A percentile compares a stretch with the other conserved stretches of the same genome.
Conservation (phyloP, 768 basidiomycete species). For the Collybia sp. region DNA sequence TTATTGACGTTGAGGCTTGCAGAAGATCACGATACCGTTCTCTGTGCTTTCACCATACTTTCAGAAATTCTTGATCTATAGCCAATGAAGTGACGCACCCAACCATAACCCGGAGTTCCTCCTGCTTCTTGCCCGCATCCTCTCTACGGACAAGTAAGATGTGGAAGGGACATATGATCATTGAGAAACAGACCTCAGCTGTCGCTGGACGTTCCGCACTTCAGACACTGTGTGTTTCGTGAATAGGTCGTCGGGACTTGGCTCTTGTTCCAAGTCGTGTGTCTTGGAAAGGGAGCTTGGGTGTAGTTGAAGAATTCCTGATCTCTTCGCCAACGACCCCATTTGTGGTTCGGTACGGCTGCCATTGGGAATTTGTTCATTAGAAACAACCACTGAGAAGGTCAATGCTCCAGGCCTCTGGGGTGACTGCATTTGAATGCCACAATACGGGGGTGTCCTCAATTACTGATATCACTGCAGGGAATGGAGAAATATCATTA, state of each 20-base stretch:
- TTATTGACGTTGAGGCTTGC: constrained; percentile 82
- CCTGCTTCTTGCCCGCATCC: constrained; percentile 84
- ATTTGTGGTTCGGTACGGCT: constrained; percentile 8
- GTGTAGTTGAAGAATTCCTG: constrained; percentile 1
- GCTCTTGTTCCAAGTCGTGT: constrained; percentile 12
- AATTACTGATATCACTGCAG: too few species aligned
- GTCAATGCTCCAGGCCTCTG: too few species aligned
- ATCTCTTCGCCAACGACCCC: constrained; percentile 6
- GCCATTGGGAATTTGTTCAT: too few species aligned
- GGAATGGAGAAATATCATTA: neutral
- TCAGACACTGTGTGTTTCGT: constrained; percentile 65
- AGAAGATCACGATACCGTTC: constrained; percentile 87
- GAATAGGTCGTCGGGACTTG: constrained; percentile 75
- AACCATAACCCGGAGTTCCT: constrained; percentile 86
- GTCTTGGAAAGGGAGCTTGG: constrained; percentile 16
- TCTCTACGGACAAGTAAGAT: constrained; percentile 33
- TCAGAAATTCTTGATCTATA: constrained; percentile 7
- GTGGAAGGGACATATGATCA: neutral
- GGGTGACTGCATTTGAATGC: neutral
- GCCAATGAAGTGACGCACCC: constrained; percentile 56
- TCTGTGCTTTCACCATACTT: constrained; percentile 56
- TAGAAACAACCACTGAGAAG: too few species aligned
- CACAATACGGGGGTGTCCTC: neutral
- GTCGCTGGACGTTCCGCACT: constrained; percentile 62
- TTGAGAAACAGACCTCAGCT: constrained; percentile 49